Evolutionary conservation across 208 protist genomes (phyloP).

Genomic region (Wallacemonas collosoma): DNA sequence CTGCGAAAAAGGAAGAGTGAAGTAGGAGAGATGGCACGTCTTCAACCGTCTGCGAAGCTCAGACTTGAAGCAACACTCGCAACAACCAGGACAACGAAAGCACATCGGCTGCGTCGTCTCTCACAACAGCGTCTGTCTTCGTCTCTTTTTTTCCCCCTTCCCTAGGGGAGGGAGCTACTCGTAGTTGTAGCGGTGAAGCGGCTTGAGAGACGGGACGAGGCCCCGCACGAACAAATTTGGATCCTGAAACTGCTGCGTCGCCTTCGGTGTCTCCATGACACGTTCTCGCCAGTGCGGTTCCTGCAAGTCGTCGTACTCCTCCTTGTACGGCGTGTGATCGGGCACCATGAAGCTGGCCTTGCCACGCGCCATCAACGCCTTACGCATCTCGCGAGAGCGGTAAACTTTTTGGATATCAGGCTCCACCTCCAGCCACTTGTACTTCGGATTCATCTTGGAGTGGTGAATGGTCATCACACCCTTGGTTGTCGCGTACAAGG

Average conservation of each 20-base stretch:
- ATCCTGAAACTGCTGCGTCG: conserved; percentile 72
- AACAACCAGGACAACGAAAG: background rate
- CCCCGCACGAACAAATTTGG: conserved; percentile 75
- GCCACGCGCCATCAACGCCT: conserved; percentile 41
- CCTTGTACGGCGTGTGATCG: conserved; percentile 48
- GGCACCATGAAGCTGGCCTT: conserved; percentile 48
- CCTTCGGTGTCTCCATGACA: conserved; percentile 45
- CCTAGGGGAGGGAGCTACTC: conserved; percentile 25
- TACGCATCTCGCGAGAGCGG: conserved; percentile 60
- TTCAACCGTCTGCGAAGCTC: background rate
- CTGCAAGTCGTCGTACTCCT: conserved; percentile 20
- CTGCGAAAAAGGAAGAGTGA: too few species aligned
- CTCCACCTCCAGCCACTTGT: conserved; percentile 88
- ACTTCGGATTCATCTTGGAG: conserved; percentile 66
- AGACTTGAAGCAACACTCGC: too few species aligned
- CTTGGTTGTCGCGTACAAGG: conserved; percentile 78
- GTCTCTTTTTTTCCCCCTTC: background rate
- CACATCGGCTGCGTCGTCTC: background rate
- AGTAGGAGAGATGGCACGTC: too few species aligned
- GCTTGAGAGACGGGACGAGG: conserved; percentile 42
- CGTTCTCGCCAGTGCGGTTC: conserved; percentile 74
- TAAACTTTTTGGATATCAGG: conserved; percentile 87
- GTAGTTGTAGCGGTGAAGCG: conserved; percentile 64
- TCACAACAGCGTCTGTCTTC: background rate
- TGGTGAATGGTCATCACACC: conserved; percentile 78